A percentile compares a stretch with the other conserved stretches of the same genome.
phyloP scores from a whole-genome alignment of 179 eudicot genomes.

The Amaranthus tricolor region DNA sequence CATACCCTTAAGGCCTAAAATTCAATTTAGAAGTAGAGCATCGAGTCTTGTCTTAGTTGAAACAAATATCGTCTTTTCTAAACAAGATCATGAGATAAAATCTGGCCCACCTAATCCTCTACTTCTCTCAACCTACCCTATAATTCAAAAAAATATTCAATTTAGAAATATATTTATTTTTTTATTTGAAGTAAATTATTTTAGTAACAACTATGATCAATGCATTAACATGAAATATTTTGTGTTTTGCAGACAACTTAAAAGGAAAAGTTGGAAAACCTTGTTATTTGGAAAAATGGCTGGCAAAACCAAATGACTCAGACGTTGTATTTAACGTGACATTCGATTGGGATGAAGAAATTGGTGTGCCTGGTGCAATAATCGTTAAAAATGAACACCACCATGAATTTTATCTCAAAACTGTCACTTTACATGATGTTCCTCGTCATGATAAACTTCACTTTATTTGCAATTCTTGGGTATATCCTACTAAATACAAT shows the following conservation, averaged over 20 bases:
- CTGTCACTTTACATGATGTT: slow-evolving; percentile 40
- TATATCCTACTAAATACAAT: slow-evolving; percentile 40
- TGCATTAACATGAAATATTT: background rate
- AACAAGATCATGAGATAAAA: too few species aligned
- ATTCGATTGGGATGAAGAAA: slow-evolving; percentile 45
- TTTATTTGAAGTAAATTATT: too few species aligned
- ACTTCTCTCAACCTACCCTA: too few species aligned
- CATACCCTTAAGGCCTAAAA: too few species aligned
- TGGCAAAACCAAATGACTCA: slow-evolving; percentile 19
- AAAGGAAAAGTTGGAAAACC: slow-evolving; percentile 41
- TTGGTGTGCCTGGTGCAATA: slow-evolving; percentile 48
- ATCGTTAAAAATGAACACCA: slow-evolving; percentile 41
- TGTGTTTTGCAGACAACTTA: slow-evolving; percentile 23
- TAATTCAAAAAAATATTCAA: too few species aligned
- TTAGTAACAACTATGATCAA: too few species aligned
- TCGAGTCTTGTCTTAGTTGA: too few species aligned
- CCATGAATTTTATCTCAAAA: slow-evolving; percentile 48
- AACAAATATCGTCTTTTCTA: too few species aligned
- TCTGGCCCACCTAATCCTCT: too few species aligned
- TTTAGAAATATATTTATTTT: too few species aligned
- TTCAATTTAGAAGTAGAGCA: too few species aligned
- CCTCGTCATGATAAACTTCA: slow-evolving; percentile 35
- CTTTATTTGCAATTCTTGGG: slow-evolving; percentile 60
- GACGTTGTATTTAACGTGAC: slow-evolving; percentile 28
- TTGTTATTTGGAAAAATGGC: slow-evolving; percentile 35